A percentile compares a stretch with the other conserved stretches of the same genome.
These are phyloP conservation scores for Calycina herbarum DNA, from an alignment of 2,329 filamentous ascomycete species.

Conservation along the genomic window DNA sequence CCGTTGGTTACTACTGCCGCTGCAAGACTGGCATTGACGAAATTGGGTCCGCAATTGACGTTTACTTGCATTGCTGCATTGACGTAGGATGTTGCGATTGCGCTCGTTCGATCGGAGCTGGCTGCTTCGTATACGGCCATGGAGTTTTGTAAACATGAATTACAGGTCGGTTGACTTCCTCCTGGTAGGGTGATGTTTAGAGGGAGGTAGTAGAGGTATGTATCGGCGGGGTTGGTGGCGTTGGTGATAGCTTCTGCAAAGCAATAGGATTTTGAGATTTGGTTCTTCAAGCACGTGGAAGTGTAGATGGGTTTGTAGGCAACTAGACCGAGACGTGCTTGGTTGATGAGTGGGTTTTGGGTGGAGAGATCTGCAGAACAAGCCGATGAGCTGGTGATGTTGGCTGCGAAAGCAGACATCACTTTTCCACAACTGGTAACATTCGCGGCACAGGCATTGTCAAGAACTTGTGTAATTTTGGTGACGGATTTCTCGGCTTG, in stretches of 20 bases:
- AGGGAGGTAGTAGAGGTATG: slow-evolving; percentile 83
- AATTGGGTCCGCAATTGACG: slow-evolving; percentile 57
- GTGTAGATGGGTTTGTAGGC: slow-evolving; percentile 78
- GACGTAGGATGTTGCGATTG: slow-evolving; percentile 68
- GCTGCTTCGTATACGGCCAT: slow-evolving; percentile 79
- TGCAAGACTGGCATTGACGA: slow-evolving; percentile 56
- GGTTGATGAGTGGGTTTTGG: slow-evolving; percentile 68
- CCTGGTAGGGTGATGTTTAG: slow-evolving; percentile 71
- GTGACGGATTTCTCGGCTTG: slow-evolving; percentile 69
- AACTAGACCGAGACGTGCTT: slow-evolving; percentile 73
- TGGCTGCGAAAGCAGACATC: slow-evolving; percentile 63
- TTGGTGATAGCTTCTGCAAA: slow-evolving; percentile 86
- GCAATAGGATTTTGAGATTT: slow-evolving; percentile 67
- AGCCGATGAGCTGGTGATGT: slow-evolving; percentile 61
- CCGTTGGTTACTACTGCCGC: slow-evolving; percentile 22
- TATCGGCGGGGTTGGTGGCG: slow-evolving; percentile 64
- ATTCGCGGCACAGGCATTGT: slow-evolving; percentile 73
- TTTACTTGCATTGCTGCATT: slow-evolving; percentile 74
- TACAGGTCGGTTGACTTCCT: slow-evolving; percentile 71
- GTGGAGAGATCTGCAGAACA: slow-evolving; percentile 71
- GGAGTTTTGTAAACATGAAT: slow-evolving; percentile 71
- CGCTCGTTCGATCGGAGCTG: slow-evolving; percentile 63
- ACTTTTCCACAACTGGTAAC: slow-evolving; percentile 63
- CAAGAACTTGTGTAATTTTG: slow-evolving; percentile 73
- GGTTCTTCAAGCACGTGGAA: slow-evolving; percentile 75